These are phyloP conservation scores for Microglena sp. DNA, from an alignment of 139 green algal genomes.

Conservation along the genomic window DNA sequence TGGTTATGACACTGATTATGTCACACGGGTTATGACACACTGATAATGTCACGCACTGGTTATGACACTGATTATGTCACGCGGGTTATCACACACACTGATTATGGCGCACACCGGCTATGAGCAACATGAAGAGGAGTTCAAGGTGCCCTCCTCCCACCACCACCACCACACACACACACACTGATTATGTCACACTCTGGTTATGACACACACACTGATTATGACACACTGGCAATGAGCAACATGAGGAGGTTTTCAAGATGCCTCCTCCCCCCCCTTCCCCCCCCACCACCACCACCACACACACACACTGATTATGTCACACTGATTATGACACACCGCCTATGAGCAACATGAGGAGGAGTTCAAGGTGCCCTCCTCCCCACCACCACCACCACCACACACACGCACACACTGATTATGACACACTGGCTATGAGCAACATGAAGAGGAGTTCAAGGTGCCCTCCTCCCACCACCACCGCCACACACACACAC, in stretches of 20 bases:
- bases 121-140: no score
- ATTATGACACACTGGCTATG: no score
- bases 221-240: no score
- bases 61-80: not conserved
- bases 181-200: no score
- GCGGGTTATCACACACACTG: not conserved
- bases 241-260: no score
- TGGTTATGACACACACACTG: no score
- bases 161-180: not conserved
- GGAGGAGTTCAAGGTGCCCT: not conserved
- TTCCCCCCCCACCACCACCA: not conserved
- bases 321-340: no score
- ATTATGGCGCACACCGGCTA: not conserved
- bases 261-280: no score
- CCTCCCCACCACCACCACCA: not conserved
- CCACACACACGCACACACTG: not conserved
- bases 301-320: not conserved
- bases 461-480: no score
- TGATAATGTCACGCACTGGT: not conserved
- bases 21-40: not conserved
- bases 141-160: not conserved
- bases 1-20: not conserved
- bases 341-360: not conserved
- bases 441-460: no score
- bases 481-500: no score